phyloP scores from a whole-genome alignment of 768 basidiomycete genomes.

The Filobasidium floriforme region DNA sequence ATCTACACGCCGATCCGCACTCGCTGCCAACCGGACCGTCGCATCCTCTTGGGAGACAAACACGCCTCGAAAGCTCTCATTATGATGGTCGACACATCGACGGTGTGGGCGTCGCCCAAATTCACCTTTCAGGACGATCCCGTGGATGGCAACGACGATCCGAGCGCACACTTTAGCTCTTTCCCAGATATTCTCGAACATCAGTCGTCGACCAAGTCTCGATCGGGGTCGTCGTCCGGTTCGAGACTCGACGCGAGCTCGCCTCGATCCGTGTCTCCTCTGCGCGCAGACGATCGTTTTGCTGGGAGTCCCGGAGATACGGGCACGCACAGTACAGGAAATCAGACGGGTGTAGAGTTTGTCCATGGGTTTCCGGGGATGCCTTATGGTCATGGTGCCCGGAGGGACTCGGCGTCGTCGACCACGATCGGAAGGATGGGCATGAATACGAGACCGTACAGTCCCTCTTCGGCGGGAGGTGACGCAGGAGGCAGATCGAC shows the following conservation, averaged over 20 bases:
- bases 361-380: slow-evolving; percentile 8
- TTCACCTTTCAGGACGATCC: slow-evolving; percentile 8
- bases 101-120: slow-evolving; percentile 3
- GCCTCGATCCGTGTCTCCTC: background rate
- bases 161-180: slow-evolving; percentile 5
- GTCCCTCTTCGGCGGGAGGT: background rate
- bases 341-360: background rate
- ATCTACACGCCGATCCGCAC: too few species aligned
- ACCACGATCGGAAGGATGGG: slow-evolving; percentile 8
- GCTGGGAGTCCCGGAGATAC: background rate
- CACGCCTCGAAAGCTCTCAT: background rate
- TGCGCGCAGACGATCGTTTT: background rate
- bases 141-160: slow-evolving; percentile 1
- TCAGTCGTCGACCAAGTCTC: background rate
- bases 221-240: background rate
- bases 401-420: background rate
- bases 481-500: background rate
- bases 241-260: background rate
- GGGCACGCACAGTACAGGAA: background rate
- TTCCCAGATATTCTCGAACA: slow-evolving; percentile 7
- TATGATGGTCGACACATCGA: slow-evolving; percentile 1
- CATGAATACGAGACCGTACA: slow-evolving; percentile 6
- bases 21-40: slow-evolving; percentile 18
- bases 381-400: background rate
- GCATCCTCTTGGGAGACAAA: slow-evolving; percentile 25